Percentiles rank a stretch among this genome's conserved stretches.
phyloP scores from a whole-genome alignment of 192 early-diverging fungal species.

The Coemansia asiatica region DNA sequence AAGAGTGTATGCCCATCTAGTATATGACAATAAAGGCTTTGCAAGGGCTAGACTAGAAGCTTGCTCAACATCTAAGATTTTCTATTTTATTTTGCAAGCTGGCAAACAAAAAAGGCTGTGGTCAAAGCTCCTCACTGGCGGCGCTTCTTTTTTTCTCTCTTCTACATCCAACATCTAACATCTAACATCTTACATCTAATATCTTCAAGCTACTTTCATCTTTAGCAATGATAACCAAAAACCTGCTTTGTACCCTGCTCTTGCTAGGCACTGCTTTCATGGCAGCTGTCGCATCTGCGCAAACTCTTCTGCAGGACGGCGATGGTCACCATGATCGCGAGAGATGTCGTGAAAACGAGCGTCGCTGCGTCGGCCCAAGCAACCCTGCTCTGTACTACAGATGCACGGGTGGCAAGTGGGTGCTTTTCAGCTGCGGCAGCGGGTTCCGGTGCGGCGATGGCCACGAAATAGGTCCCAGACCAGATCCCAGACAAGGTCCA shows the following conservation, averaged over 20 bases:
- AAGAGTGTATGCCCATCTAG: neutral
- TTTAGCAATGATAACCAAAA: neutral
- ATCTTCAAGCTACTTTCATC: neutral
- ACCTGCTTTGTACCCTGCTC: neutral
- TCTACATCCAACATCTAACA: too few relatives aligned
- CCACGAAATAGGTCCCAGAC: conserved; percentile 2
- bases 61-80: too few relatives aligned
- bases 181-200: too few relatives aligned
- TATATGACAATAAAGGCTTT: neutral
- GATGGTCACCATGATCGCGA: neutral
- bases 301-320: neutral
- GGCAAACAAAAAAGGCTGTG: too few relatives aligned
- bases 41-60: too few relatives aligned
- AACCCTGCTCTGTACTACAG: conserved; percentile 34
- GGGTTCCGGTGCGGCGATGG: conserved; percentile 26
- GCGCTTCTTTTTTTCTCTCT: too few relatives aligned
- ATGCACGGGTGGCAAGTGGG: conserved; percentile 31
- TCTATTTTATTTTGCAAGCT: too few relatives aligned
- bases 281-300: neutral
- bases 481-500: neutral
- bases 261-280: neutral
- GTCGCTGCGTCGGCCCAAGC: conserved; percentile 31
- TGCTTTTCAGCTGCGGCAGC: conserved; percentile 41
- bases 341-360: conserved; percentile 26
- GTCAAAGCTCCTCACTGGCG: too few relatives aligned